phyloP scores from a whole-genome alignment of 108 stramenopile genomes.

The Skeletonema grethae region DNA sequence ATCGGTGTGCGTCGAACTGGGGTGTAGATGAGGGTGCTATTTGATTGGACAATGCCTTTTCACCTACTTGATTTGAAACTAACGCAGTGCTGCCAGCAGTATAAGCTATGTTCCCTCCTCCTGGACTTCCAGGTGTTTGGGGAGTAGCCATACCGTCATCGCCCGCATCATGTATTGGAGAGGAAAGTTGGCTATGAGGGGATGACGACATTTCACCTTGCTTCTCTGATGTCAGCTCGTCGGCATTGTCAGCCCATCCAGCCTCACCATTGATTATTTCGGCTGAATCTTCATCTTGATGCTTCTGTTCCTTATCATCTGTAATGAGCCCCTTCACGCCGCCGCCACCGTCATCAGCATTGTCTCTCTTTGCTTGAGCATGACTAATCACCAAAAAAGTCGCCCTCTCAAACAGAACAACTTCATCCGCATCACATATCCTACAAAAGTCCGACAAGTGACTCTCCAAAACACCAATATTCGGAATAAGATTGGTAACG shows the following conservation, averaged over 20 bases:
- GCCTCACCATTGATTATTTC: background rate
- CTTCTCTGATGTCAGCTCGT: background rate
- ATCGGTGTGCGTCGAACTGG: slow-evolving; percentile 97
- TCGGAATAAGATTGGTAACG: slow-evolving; percentile 97
- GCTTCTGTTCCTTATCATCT: slow-evolving; percentile 6
- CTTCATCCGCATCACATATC: slow-evolving; percentile 97
- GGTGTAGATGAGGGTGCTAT: slow-evolving; percentile 42
- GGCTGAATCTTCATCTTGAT: slow-evolving; percentile 6
- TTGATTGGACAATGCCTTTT: slow-evolving; percentile 5
- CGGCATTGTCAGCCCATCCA: slow-evolving; percentile 2
- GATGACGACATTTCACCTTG: slow-evolving; percentile 38
- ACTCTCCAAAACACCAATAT: slow-evolving; percentile 91
- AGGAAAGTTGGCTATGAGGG: slow-evolving; percentile 19
- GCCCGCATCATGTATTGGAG: slow-evolving; percentile 16
- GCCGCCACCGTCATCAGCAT: slow-evolving; percentile 8
- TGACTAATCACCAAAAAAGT: slow-evolving; percentile 98
- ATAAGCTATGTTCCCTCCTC: slow-evolving; percentile 5
- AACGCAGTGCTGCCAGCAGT: slow-evolving; percentile 3
- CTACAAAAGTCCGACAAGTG: slow-evolving; percentile 93
- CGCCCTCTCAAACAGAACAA: slow-evolving; percentile 97
- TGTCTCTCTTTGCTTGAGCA: slow-evolving; percentile 54
- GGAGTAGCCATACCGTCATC: slow-evolving; percentile 3
- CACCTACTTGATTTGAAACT: slow-evolving; percentile 6
- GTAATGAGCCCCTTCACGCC: slow-evolving; percentile 9
- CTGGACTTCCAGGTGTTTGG: slow-evolving; percentile 3